Base-by-base conservation (phyloP, 2,329 filamentous ascomycete genomes). In the Scedosporium aurantiacum region DNA sequence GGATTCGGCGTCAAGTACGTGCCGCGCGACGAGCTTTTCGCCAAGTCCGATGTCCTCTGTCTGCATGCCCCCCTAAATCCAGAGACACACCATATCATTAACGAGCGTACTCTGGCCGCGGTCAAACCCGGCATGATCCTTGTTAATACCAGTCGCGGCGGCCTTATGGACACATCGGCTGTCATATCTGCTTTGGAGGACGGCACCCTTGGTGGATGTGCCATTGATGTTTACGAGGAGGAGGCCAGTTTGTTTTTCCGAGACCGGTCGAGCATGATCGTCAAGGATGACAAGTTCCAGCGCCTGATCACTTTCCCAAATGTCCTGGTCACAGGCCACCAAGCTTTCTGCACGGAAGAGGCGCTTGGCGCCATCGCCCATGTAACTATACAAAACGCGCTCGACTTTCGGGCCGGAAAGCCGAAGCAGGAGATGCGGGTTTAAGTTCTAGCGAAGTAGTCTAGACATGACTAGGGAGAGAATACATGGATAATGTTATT, bases 281-380 rank as follows among this genome's bases (percentile, higher is more conserved):
- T 88, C 64, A 76, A 87, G 57, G 86, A 88, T 67, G 85, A 88
- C 66, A 76, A 81, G 62, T 74, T 89, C 54, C 85, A 84, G 79
- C 79, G 85, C 5, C 71, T 89, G 64, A 82, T 85, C 72, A 87
- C 84, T 0, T 88, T 88, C 66, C 85, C 80, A 63, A 88, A 88
- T 64, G 85, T 87, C 3, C 70, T 89, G 52, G 74, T 88, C 63
- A 85, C 81, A 64, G 85, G 85, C 0, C 86, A 89, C 66, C 86
- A 88, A 73, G 86, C 83, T 1, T 89, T 88, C 72, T 86, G 88
- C 66, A 88, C 85, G 4, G 74, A 80, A 41, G 85, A 88, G 72
- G 86, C 86, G 1, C 71, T 89, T 12, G 32, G 32, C 8, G 32
- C 32, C 8, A 37, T 37, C 12, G 32, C 32, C 10, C 32, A 37